Evolutionary conservation across 257 asterid genomes (phyloP).

Genomic region (Solanum microdontum): DNA sequence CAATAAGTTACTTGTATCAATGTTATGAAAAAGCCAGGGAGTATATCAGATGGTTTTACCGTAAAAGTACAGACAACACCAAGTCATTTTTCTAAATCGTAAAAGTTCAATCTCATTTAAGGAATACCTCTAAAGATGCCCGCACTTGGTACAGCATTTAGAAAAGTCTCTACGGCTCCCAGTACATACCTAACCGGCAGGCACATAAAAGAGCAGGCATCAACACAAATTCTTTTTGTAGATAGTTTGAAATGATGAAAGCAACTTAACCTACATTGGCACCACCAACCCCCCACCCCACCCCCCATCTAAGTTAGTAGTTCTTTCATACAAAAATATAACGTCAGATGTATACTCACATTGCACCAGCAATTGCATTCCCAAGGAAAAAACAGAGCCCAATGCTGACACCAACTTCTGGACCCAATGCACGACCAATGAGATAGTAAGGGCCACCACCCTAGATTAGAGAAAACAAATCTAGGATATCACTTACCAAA

Average conservation of each 20-base stretch:
- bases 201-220: conserved; percentile 4
- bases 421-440: conserved; percentile 99
- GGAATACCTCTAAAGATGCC: conserved; percentile 83
- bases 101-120: not conserved
- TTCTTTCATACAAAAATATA: not conserved
- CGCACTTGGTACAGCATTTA: conserved; percentile 86
- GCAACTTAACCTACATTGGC: not conserved
- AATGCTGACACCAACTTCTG: conserved; percentile 99
- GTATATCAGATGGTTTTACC: not conserved
- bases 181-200: conserved; percentile 62
- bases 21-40: not conserved
- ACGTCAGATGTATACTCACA: conserved; percentile 51
- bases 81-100: not conserved
- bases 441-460: conserved; percentile 99
- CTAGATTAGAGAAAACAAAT: conserved; percentile 25
- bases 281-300: too few relatives aligned
- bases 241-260: not conserved
- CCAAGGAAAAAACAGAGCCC: conserved; percentile 98
- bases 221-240: not conserved
- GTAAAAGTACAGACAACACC: not conserved
- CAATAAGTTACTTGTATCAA: not conserved
- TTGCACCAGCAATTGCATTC: conserved; percentile 96
- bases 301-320: not conserved
- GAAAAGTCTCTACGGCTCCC: conserved; percentile 99
- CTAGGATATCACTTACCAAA: not conserved